These are phyloP conservation scores for Alternaria novae-zelandiae DNA, from an alignment of 2,329 filamentous ascomycete species.

Conservation along the genomic window DNA sequence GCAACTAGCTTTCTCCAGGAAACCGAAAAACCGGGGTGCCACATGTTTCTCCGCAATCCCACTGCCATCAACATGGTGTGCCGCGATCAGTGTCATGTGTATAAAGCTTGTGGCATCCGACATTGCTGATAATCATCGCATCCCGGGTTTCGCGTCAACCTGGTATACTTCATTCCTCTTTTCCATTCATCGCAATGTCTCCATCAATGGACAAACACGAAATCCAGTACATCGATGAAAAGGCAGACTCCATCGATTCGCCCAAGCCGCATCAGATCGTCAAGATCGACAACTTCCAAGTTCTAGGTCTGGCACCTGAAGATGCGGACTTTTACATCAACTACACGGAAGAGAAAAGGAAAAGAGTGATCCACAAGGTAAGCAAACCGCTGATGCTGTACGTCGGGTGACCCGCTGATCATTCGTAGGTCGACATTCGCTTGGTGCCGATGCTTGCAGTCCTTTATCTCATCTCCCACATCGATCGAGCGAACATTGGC, in stretches of 20 bases:
- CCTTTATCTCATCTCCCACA: conserved; percentile 53
- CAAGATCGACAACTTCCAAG: conserved; percentile 35
- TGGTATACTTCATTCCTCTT: neutral
- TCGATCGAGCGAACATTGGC: conserved; percentile 70
- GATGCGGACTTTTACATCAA: conserved; percentile 33
- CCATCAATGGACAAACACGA: conserved; percentile 27
- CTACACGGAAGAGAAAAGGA: conserved; percentile 52
- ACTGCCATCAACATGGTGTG: neutral
- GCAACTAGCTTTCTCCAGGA: conserved; percentile 7
- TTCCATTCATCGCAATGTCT: conserved; percentile 14
- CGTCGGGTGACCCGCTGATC: neutral
- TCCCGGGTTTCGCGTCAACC: neutral
- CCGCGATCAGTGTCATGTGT: neutral
- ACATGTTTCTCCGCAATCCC: neutral
- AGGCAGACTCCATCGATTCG: conserved; percentile 20
- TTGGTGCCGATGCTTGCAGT: conserved; percentile 49
- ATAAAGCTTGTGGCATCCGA: conserved; percentile 1
- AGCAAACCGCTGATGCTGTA: neutral
- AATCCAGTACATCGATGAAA: conserved; percentile 32
- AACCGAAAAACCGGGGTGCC: neutral
- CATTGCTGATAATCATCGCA: neutral
- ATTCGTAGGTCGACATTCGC: conserved; percentile 27
- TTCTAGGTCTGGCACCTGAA: conserved; percentile 28
- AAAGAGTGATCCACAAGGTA: conserved; percentile 49
- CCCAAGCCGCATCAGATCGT: conserved; percentile 30